phyloP scores from a whole-genome alignment of 805 yeast species.

The Suhomyces xylopsoci region DNA sequence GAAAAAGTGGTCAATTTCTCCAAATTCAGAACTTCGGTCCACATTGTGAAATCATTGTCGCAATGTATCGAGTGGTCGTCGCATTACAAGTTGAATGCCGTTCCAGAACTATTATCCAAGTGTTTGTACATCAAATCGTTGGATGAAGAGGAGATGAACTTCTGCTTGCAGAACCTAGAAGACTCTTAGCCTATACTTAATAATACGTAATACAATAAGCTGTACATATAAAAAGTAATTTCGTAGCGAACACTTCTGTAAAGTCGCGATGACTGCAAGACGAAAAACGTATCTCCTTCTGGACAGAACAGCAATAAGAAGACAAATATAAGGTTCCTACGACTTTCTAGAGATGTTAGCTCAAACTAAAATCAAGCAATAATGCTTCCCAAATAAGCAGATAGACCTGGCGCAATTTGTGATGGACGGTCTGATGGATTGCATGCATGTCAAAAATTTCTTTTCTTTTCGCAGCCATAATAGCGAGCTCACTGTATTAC shows the following conservation, averaged over 20 bases:
- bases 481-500: background rate
- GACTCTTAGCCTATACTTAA: background rate
- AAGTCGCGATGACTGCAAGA: background rate
- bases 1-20: constrained; percentile 66
- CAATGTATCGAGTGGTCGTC: constrained; percentile 84
- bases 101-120: constrained; percentile 70
- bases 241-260: no score
- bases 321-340: no score
- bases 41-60: constrained; percentile 70
- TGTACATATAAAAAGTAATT: background rate
- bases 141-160: constrained; percentile 67
- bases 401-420: background rate
- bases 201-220: background rate
- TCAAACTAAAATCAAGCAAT: background rate
- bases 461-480: background rate
- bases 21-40: constrained; percentile 71
- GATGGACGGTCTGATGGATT: background rate
- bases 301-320: no score
- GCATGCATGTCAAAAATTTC: background rate
- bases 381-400: background rate
- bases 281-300: background rate
- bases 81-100: constrained; percentile 53
- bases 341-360: no score
- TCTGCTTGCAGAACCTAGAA: constrained; percentile 18
- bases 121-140: constrained; percentile 78